Conservation (phyloP, 495 filamentous ascomycete genomes). For the Trypethelium eluteriae region DNA sequence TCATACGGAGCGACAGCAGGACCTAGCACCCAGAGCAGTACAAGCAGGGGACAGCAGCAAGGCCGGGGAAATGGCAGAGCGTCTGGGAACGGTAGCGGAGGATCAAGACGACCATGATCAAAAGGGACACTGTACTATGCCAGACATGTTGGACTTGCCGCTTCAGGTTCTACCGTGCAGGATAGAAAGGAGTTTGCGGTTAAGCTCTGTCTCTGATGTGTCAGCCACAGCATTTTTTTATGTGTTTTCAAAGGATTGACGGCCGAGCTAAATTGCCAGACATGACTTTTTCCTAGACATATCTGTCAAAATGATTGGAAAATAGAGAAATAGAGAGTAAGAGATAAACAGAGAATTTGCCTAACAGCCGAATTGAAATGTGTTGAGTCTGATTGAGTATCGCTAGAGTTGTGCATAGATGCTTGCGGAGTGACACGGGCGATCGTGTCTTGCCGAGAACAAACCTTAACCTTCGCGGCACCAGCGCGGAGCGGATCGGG, state of each 20-base stretch:
- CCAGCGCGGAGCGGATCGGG: neutral
- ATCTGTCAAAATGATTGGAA: too few relatives aligned
- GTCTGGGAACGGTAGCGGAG: slow-evolving; percentile 1
- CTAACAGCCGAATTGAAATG: too few relatives aligned
- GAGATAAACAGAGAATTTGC: too few relatives aligned
- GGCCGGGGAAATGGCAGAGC: neutral
- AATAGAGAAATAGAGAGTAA: too few relatives aligned
- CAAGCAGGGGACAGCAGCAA: neutral
- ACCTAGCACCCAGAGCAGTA: neutral
- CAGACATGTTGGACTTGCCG: neutral
- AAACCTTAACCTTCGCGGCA: too few relatives aligned
- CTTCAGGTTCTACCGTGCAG: neutral
- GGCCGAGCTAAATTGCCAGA: too few relatives aligned
- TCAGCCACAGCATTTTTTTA: neutral
- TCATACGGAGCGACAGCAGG: neutral
- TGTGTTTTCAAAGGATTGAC: neutral
- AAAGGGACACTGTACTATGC: neutral
- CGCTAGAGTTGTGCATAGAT: too few relatives aligned
- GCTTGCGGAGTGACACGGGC: too few relatives aligned
- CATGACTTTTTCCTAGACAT: too few relatives aligned
- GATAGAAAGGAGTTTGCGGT: neutral
- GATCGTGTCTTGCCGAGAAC: too few relatives aligned
- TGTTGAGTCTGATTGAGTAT: too few relatives aligned
- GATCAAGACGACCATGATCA: neutral
- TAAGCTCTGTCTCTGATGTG: slow-evolving; percentile 4